Base-by-base conservation (phyloP, 768 basidiomycete genomes). In the Fomitopsis pulvina region DNA sequence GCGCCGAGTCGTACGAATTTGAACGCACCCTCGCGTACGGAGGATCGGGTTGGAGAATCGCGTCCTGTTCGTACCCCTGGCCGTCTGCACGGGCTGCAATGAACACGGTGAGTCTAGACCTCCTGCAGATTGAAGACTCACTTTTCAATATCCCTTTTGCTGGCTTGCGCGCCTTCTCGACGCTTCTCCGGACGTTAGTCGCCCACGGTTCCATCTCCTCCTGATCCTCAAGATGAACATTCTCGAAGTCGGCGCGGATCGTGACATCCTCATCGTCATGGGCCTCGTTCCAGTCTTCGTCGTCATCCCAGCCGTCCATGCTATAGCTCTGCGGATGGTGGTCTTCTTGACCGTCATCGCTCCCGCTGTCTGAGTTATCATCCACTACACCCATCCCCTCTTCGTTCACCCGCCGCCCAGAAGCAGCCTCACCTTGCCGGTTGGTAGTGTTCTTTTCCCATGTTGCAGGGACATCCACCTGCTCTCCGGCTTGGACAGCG, bases 111-210 rank as follows among this genome's bases (percentile, higher is more conserved):
- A 56, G 21, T 48, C 16, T 25, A 51, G n/a, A 47, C 47, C 26
- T 21, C 3, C 52, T 62, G 26, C 51, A 28, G 41, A 29, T 44
- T 21, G 21, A 52, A 27, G 40, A 79, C 84, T 64, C 66, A 90
- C 90, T 67, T 73, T 97, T 99, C 54, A 99, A 69, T 50, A 99
- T 97, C 20, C 95, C 92, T 66, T 77, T 89, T 25, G 80, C 69
- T 2, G 91, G 92, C 55, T 69, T 60, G 57, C 78, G 71, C 32
- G 75, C 69, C 66, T 79, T 71, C 72, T 94, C 85, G 24, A 85
- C 58, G 63, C 85, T 85, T 58, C 87, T 68, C 58, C 91, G 79
- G 51, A 92, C 60, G 54, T 83, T 75, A 28, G 79, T 71, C 38
- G 86, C 89, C 90, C 90, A 92, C 20, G 86, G 81, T 59, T 87